These are phyloP conservation scores for Metschnikowia matae DNA, from an alignment of 805 yeast species.

Conservation along the genomic window DNA sequence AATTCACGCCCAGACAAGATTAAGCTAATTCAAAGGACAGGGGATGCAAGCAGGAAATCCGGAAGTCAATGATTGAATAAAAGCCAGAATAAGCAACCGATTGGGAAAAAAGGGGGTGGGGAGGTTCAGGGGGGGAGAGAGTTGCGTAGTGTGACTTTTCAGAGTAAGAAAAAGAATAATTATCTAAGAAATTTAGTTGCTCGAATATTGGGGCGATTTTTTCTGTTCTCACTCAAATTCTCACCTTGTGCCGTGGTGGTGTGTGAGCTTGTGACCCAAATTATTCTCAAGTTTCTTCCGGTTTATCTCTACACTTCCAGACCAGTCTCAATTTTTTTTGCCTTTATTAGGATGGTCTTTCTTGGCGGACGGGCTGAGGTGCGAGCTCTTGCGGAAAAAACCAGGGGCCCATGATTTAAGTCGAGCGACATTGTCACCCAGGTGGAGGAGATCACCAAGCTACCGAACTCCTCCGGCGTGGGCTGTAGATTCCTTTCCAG, in stretches of 20 bases:
- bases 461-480: background rate
- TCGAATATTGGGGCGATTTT: conserved; percentile 5
- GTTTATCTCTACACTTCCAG: background rate
- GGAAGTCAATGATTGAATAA: background rate
- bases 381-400: background rate
- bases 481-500: background rate
- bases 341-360: background rate
- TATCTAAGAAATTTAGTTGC: conserved; percentile 1
- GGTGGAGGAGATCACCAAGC: background rate
- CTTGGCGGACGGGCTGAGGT: background rate
- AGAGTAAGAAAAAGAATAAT: background rate
- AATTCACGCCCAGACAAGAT: background rate
- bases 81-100: background rate
- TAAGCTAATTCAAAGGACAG: background rate
- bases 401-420: background rate
- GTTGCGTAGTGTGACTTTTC: background rate
- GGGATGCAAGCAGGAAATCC: background rate
- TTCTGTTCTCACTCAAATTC: conserved; percentile 5
- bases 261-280: conserved; percentile 2
- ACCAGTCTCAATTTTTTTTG: background rate
- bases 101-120: background rate
- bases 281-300: background rate
- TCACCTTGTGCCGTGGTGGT: conserved; percentile 5
- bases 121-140: background rate
- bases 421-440: background rate